Evolutionary conservation across 352 stramenopile genomes (phyloP).

Genomic region (Peronospora tabacina): DNA sequence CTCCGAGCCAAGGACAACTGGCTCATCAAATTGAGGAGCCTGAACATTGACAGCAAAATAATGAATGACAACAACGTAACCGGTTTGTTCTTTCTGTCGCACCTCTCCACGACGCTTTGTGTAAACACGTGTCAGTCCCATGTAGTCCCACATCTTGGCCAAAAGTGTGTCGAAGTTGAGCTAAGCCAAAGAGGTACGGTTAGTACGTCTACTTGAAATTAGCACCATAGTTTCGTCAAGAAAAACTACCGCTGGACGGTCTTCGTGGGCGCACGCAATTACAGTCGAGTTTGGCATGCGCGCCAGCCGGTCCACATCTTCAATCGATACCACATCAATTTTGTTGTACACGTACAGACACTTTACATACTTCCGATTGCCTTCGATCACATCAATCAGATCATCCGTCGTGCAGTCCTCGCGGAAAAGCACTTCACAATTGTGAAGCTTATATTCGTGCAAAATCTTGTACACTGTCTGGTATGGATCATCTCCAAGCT

Average conservation of each 20-base stretch:
- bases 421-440: conserved; percentile 95
- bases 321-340: conserved; percentile 98
- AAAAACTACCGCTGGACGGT: conserved; percentile 48
- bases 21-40: conserved; percentile 67
- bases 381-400: conserved; percentile 98
- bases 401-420: conserved; percentile 97
- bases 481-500: conserved; percentile 83
- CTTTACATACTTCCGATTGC: conserved; percentile 99
- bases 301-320: conserved; percentile 97
- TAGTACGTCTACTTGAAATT: conserved; percentile 2
- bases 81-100: background rate
- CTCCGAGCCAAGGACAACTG: conserved; percentile 78
- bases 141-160: conserved; percentile 88
- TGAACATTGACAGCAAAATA: conserved; percentile 17
- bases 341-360: conserved; percentile 99
- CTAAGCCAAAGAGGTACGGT: conserved; percentile 35
- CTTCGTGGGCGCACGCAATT: conserved; percentile 87
- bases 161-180: conserved; percentile 95
- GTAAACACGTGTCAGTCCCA: conserved; percentile 85
- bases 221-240: background rate
- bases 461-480: conserved; percentile 88
- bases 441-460: conserved; percentile 97
- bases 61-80: background rate
- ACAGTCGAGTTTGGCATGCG: conserved; percentile 94
- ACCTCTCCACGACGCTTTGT: conserved; percentile 84